Percentiles rank a stretch among this genome's conserved stretches.
phyloP scores from a whole-genome alignment of 2,329 filamentous ascomycete species.

The Aureobasidium sp. region DNA sequence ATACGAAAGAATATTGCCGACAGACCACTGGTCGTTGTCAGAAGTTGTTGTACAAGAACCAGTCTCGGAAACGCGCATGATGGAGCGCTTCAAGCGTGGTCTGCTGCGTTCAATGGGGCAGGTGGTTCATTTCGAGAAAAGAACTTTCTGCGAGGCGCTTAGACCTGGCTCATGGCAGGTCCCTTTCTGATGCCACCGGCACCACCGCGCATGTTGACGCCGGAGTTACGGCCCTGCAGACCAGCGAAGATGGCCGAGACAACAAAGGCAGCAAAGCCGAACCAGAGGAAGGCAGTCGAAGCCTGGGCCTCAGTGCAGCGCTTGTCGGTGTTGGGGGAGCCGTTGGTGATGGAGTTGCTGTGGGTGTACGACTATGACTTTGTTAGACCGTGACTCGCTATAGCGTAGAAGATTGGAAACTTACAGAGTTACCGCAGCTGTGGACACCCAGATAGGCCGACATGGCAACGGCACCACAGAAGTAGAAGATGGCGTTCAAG shows the following conservation, averaged over 20 bases:
- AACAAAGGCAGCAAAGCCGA: conserved; percentile 59
- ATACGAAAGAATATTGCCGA: not conserved
- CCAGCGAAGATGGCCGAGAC: conserved; percentile 50
- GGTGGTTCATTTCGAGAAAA: conserved; percentile 14
- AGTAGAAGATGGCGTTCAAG: conserved; percentile 58
- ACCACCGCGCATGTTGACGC: conserved; percentile 41
- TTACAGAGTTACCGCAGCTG: conserved; percentile 57
- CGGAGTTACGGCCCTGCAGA: conserved; percentile 47
- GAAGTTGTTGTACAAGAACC: conserved; percentile 4
- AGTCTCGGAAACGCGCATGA: not conserved
- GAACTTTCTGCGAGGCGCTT: conserved; percentile 24
- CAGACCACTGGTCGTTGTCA: not conserved
- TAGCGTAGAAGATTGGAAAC: conserved; percentile 23
- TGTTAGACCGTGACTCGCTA: not conserved
- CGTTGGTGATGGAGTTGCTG: conserved; percentile 37
- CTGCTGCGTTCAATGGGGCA: not conserved
- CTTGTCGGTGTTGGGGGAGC: conserved; percentile 50
- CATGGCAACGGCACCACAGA: conserved; percentile 63
- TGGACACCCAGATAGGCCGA: conserved; percentile 61
- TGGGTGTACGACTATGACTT: conserved; percentile 30
- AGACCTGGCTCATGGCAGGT: conserved; percentile 51
- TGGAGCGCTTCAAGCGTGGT: not conserved
- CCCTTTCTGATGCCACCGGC: conserved; percentile 40
- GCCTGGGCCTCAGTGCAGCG: conserved; percentile 72
- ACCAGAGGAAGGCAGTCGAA: conserved; percentile 70